A percentile compares a stretch with the other conserved stretches of the same genome.
phyloP scores from a whole-genome alignment of 768 basidiomycete species.

The Rhizopogon vulgaris region DNA sequence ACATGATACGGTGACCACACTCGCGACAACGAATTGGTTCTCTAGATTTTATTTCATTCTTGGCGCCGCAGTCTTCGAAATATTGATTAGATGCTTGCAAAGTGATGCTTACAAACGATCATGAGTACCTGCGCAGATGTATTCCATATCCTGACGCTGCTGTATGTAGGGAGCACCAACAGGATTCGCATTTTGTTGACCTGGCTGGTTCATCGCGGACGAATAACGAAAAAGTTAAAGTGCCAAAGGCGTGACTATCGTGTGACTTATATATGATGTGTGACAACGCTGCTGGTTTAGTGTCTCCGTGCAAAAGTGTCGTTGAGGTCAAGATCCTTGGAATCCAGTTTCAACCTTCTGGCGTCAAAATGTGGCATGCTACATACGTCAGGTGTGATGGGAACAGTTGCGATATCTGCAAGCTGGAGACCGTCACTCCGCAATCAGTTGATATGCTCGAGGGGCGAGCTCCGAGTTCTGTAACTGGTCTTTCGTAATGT shows the following conservation, averaged over 20 bases:
- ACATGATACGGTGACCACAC: slow-evolving; percentile 98
- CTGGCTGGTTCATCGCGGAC: slow-evolving; percentile 35
- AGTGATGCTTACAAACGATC: not conserved
- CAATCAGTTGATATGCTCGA: not conserved
- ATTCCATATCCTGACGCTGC: slow-evolving; percentile 69
- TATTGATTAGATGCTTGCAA: slow-evolving; percentile 8
- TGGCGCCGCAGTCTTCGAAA: slow-evolving; percentile 76
- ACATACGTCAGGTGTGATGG: not conserved
- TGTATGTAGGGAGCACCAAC: slow-evolving; percentile 28
- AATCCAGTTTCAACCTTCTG: not conserved
- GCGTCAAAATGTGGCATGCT: not conserved
- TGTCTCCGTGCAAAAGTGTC: too few relatives aligned
- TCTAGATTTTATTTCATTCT: slow-evolving; percentile 84
- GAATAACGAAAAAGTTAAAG: slow-evolving; percentile 3
- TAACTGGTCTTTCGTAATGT: too few relatives aligned
- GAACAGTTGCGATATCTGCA: not conserved
- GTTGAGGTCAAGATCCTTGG: too few relatives aligned
- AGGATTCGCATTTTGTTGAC: slow-evolving; percentile 25
- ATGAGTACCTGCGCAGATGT: slow-evolving; percentile 73
- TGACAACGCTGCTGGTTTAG: not conserved
- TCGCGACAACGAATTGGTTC: slow-evolving; percentile 95
- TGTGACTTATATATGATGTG: slow-evolving; percentile 10
- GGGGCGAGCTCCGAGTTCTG: too few relatives aligned
- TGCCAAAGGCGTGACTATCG: slow-evolving; percentile 5
- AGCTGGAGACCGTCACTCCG: not conserved